These are phyloP conservation scores for Metarhizium rileyi DNA, from an alignment of 2,329 filamentous ascomycete genomes.

Conservation along the genomic window DNA sequence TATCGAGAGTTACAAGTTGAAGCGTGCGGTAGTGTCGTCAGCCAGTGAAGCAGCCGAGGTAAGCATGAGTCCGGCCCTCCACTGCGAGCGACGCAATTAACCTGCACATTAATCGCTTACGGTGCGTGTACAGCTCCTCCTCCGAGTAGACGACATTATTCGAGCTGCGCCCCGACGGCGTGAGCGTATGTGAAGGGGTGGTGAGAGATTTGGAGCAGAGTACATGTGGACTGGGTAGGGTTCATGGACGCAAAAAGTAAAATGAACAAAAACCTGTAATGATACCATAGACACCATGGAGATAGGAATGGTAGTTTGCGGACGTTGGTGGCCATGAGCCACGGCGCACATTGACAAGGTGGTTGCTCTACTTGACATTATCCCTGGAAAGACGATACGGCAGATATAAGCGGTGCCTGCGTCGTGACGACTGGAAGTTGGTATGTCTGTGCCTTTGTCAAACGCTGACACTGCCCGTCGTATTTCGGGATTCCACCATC, in stretches of 20 bases:
- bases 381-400: neutral
- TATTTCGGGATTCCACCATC: no score
- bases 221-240: neutral
- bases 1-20: slow-evolving; percentile 97
- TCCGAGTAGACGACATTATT: slow-evolving; percentile 97
- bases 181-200: slow-evolving; percentile 26
- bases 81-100: neutral
- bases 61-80: slow-evolving; percentile 25
- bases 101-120: neutral
- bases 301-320: slow-evolving; percentile 16
- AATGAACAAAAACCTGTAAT: slow-evolving; percentile 19
- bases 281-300: slow-evolving; percentile 27
- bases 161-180: slow-evolving; percentile 68
- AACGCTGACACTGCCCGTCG: no score
- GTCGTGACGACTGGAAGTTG: neutral
- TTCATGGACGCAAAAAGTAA: neutral
- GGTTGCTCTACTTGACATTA: neutral
- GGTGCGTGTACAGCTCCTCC: slow-evolving; percentile 51
- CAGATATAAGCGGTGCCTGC: neutral
- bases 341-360: slow-evolving; percentile 3
- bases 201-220: neutral
- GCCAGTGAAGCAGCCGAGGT: slow-evolving; percentile 96
- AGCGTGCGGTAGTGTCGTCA: slow-evolving; percentile 93
- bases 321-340: slow-evolving; percentile 6
- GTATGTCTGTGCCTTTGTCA: no score